Evolutionary conservation across 306 rosid species (phyloP), one percentile per base, ranked within the genome.

Genomic region (Betula pendula): DNA sequence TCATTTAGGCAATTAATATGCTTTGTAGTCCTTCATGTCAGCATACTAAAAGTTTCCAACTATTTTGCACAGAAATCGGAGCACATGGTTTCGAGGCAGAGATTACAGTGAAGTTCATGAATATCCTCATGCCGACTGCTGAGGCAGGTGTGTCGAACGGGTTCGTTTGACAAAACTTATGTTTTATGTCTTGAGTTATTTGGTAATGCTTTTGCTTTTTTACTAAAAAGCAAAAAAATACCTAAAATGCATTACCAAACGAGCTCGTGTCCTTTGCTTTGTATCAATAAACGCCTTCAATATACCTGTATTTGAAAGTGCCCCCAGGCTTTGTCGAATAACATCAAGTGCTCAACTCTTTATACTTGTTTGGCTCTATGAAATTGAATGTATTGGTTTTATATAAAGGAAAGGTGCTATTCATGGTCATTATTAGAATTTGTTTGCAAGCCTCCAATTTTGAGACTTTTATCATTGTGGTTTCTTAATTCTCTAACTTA

Each of bases 71-170:
- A 93, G 98, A 90, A 82, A 78, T 75, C 87, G 24, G 95, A 89
- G 84, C 84, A 94, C 87, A 92, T 94, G 97, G 87, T 88, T 81
- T 92, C 96, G 40, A 84, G 78, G 75, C 66, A 13, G 79, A 86
- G 82, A 81, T 75, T 74, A n/a, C 77, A 20, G 25, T 80, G 77
- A 68, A 80, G 76, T 38, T 71, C 72, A 76, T 81, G 84, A 81
- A 75, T 48, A 56, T 75, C 74, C 33, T 51, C 59, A 49, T 6
- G 67, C 70, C 27, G 16, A 17, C 14, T 25, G 53, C 70, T 48
- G 13, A 17, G 20, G 70, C 71, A 42, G 81, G 43, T 43, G n/a
- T 9, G 58, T 12, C 35, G 40, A 35, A 35, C 40, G 40, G 40
- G 40, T 35, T 35, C 40, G 6, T 35, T 35, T 35, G 3, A 35